phyloP scores from a whole-genome alignment of 2,329 filamentous ascomycete species.

The Cordyceps militaris region DNA sequence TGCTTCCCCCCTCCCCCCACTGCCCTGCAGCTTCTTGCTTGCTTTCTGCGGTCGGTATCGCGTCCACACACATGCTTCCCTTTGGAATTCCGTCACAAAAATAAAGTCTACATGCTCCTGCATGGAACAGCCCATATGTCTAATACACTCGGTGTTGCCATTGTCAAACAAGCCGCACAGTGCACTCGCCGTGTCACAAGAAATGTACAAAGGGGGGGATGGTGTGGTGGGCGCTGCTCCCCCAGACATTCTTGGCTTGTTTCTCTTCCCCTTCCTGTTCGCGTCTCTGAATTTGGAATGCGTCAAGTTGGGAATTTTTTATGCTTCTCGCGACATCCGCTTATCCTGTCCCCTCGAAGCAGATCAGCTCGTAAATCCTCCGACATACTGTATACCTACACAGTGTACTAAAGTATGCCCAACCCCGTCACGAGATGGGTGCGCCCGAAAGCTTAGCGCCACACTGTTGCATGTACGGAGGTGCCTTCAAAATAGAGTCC shows the following conservation, averaged over 20 bases:
- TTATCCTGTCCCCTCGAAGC: neutral
- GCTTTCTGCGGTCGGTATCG: neutral
- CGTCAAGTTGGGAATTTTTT: neutral
- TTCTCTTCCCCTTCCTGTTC: neutral
- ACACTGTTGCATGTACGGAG: neutral
- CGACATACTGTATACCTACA: neutral
- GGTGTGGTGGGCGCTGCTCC: no score
- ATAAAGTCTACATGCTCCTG: neutral
- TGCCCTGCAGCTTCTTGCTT: neutral
- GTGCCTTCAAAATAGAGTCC: neutral
- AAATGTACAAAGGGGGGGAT: neutral
- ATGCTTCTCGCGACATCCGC: neutral
- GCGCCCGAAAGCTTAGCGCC: neutral
- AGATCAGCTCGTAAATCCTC: neutral
- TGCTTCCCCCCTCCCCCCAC: no score
- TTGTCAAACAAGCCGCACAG: neutral
- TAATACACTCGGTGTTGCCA: neutral
- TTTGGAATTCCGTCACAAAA: no score
- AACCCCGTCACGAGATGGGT: neutral
- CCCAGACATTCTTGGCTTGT: neutral
- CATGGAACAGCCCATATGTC: neutral
- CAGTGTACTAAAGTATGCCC: slow-evolving; percentile 1
- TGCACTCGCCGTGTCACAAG: slow-evolving; percentile 3
- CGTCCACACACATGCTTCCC: neutral
- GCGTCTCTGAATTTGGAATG: neutral